A percentile compares a stretch with the other conserved stretches of the same genome.
Conservation (phyloP, 2,329 filamentous ascomycete species). For the Tolypocladium album region DNA sequence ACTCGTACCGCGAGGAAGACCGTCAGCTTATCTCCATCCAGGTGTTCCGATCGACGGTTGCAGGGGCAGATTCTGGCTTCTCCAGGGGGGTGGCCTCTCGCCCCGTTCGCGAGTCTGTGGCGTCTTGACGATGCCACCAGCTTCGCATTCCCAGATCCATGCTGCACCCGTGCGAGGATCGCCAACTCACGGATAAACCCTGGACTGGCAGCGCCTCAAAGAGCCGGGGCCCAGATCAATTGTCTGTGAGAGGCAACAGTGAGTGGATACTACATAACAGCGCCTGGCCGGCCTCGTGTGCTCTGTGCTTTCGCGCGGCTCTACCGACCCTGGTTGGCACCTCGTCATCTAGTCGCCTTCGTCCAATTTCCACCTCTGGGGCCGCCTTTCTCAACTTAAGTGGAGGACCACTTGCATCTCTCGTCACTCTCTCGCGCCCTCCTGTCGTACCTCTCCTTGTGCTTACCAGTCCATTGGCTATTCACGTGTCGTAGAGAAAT, state of each 20-base stretch:
- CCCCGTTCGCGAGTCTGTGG: background rate
- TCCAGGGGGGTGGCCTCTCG: background rate
- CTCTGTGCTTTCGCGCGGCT: background rate
- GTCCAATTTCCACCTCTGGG: slow-evolving; percentile 2
- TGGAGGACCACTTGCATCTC: background rate
- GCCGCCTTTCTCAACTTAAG: background rate
- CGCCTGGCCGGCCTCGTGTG: background rate
- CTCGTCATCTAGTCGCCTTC: background rate
- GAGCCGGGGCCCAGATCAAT: background rate
- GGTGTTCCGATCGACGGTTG: background rate
- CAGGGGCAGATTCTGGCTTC: background rate
- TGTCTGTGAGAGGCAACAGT: background rate
- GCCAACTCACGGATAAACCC: background rate
- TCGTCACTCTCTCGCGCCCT: background rate
- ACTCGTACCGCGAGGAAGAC: background rate
- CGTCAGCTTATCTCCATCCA: background rate
- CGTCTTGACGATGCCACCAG: background rate
- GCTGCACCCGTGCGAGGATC: background rate
- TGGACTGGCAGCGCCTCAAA: background rate
- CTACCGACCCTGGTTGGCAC: background rate
- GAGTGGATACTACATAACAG: background rate
- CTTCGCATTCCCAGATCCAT: no score
- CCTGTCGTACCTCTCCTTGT: background rate
- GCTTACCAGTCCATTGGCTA: background rate
- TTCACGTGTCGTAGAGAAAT: background rate